Base-by-base conservation (phyloP, 1,139 yeast genomes). In the Yamadazyma pseudoaaseri region DNA sequence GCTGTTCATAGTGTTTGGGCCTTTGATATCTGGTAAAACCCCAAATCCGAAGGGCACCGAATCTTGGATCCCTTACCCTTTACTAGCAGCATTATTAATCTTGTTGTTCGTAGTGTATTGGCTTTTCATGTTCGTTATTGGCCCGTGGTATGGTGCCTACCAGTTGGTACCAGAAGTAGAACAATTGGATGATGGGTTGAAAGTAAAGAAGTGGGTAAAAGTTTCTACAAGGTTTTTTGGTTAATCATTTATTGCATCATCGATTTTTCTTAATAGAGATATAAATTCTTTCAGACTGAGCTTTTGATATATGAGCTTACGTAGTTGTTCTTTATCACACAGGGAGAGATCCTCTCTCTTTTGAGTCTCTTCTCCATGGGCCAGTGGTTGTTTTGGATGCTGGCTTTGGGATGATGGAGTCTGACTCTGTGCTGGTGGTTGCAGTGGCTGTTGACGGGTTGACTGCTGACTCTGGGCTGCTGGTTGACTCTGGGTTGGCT, bases 21-120 rank as follows among this genome's bases (percentile, higher is more conserved):
- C 84, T 1, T 65, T 79, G 35, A 44, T 68, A 5, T 61, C 70
- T 6, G 47, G 55, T 0, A 56, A 56, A 22, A 56, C 60, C 24
- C 68, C 73, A 2, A 67, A 69, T 34, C 71, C 71, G 0, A 52
- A 51, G 30, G 70, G 74, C 10, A 55, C 71, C 27, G 69, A 66
- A 33, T 41, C 48, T 16, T 62, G 81, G 62, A 80, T 81, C n/a
- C 66, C 79, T 1, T 78, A 76, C 47, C 73, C 79, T 9, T 27
- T 66, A 1, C 51, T 69, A 6, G 69, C 73, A 0, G 26, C 67
- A 9, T n/a, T 61, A 0, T 47, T 70, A 8, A 53, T 70, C 31
- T 27, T 53, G 0, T 27, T 46, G 6, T 73, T 76, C 42, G 51
- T 67, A 14, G 9, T 54, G 0, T 77, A 67, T 45, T 79, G 86